A percentile compares a stretch with the other conserved stretches of the same genome.
Evolutionary conservation across 495 filamentous ascomycete genomes (phyloP).

Genomic region (Talaromyces thailandensis): DNA sequence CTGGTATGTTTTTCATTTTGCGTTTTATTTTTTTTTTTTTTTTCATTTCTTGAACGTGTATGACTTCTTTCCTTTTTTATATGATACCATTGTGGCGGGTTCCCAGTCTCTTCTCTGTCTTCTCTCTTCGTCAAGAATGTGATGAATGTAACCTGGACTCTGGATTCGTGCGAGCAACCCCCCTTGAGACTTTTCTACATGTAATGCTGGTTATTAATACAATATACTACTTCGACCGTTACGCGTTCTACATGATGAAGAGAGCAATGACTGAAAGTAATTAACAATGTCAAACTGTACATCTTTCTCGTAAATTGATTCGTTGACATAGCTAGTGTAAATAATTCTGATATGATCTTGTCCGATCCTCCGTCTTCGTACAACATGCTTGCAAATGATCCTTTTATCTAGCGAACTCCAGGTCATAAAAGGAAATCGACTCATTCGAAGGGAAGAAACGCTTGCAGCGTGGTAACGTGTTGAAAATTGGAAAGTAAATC

Average conservation of each 20-base stretch:
- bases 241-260: not conserved
- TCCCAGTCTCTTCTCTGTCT: not conserved
- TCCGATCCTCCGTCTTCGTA: not conserved
- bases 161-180: not conserved
- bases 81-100: slow-evolving; percentile 34
- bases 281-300: not conserved
- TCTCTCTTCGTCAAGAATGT: not conserved
- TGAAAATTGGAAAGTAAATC: not conserved
- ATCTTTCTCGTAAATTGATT: not conserved
- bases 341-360: not conserved
- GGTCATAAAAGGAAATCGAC: not conserved
- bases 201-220: not conserved
- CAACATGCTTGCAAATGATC: not conserved
- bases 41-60: slow-evolving; percentile 1
- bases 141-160: slow-evolving; percentile 1
- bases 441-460: not conserved
- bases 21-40: not conserved
- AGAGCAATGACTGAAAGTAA: not conserved
- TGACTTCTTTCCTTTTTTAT: not conserved
- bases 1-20: not conserved
- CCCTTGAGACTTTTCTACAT: not conserved
- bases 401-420: not conserved
- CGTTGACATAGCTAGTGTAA: not conserved
- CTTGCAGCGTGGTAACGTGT: not conserved
- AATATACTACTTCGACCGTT: no score